Percentiles rank a stretch among this genome's conserved stretches.
Conservation (phyloP, 2,329 filamentous ascomycete genomes). For the Pseudogymnoascus sp. region DNA sequence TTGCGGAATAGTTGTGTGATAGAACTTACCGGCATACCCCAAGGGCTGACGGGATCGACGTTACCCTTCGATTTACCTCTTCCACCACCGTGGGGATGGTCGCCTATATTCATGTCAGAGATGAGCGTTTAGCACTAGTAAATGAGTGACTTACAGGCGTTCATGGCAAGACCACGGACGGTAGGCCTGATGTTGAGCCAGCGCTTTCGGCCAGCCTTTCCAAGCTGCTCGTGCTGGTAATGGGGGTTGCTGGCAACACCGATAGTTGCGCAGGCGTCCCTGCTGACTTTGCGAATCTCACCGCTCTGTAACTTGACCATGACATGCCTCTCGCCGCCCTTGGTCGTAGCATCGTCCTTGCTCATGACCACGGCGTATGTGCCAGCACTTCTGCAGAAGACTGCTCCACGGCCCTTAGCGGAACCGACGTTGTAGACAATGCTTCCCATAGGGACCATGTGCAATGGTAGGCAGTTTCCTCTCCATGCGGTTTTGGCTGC, state of each 20-base stretch:
- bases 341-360: conserved; percentile 70
- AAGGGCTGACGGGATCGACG: conserved; percentile 86
- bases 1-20: background rate
- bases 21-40: conserved; percentile 81
- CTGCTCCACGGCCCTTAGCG: conserved; percentile 62
- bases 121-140: conserved; percentile 14
- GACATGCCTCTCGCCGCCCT: conserved; percentile 65
- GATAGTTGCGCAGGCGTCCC: conserved; percentile 89
- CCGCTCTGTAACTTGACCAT: conserved; percentile 85
- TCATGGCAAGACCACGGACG: conserved; percentile 97
- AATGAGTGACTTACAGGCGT: conserved; percentile 60
- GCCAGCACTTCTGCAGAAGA: conserved; percentile 91
- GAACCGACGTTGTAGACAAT: conserved; percentile 86
- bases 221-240: conserved; percentile 81
- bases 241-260: conserved; percentile 90
- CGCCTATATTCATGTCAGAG: conserved; percentile 44
- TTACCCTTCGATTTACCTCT: conserved; percentile 99
- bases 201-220: conserved; percentile 87
- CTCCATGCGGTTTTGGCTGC: conserved; percentile 89
- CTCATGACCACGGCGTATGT: conserved; percentile 84
- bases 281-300: conserved; percentile 81
- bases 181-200: conserved; percentile 94
- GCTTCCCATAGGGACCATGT: conserved; percentile 94
- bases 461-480: conserved; percentile 89
- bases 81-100: conserved; percentile 98